Evolutionary conservation across 148 eudicot genomes (phyloP).

Genomic region (Rhododendron molle): DNA sequence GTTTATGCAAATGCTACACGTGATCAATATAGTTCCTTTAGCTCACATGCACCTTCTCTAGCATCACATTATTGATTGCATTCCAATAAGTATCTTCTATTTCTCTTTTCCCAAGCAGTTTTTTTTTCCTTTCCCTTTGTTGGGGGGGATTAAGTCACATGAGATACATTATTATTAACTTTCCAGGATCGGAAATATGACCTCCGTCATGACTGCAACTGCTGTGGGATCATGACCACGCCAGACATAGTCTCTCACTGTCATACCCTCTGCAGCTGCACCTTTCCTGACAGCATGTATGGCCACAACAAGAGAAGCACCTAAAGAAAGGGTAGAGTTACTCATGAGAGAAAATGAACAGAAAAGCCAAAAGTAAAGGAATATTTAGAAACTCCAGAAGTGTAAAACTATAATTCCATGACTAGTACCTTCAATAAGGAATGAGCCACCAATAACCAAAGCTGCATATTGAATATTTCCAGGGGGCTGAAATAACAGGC

Average conservation of each 20-base stretch:
- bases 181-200: constrained; percentile 5
- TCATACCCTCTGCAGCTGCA: constrained; percentile 98
- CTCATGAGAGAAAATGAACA: constrained; percentile 6
- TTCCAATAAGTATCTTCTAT: neutral
- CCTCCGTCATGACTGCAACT: constrained; percentile 99
- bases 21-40: neutral
- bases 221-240: constrained; percentile 99
- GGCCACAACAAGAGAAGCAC: constrained; percentile 91
- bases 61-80: neutral
- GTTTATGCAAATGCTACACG: neutral
- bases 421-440: constrained; percentile 74
- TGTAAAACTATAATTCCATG: constrained; percentile 5
- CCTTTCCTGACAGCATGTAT: constrained; percentile 93
- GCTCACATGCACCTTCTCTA: neutral
- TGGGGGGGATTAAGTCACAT: neutral
- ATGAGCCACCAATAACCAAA: constrained; percentile 92
- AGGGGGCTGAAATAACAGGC: constrained; percentile 55
- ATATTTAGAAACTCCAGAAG: neutral
- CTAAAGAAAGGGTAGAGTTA: constrained; percentile 31
- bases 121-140: neutral
- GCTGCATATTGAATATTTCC: constrained; percentile 85
- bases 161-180: neutral
- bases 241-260: constrained; percentile 88
- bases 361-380: neutral
- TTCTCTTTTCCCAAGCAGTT: neutral